Percentiles rank a stretch among this genome's conserved stretches.
These are phyloP conservation scores for Juncus effusus DNA, from an alignment of 176 grass and related monocot genomes.

Conservation along the genomic window DNA sequence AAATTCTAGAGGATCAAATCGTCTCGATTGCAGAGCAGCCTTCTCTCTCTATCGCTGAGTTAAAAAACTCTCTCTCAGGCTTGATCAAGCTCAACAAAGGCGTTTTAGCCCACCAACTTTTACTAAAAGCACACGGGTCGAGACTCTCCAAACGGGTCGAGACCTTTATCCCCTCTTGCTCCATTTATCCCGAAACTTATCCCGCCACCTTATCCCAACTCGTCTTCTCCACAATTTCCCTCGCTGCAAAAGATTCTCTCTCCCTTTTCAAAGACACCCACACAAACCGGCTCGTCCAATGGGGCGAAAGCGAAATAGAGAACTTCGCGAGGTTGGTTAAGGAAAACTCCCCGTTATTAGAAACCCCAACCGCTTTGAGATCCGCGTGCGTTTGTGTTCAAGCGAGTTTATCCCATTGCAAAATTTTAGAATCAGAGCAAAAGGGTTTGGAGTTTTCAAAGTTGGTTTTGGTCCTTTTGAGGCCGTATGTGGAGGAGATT, in stretches of 20 bases:
- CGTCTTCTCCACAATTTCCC: constrained; percentile 88
- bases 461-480: constrained; percentile 72
- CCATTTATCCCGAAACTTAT: constrained; percentile 74
- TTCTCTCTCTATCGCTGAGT: constrained; percentile 54
- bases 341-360: constrained; percentile 73
- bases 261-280: constrained; percentile 66
- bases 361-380: constrained; percentile 71
- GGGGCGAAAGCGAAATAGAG: constrained; percentile 87
- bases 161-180: constrained; percentile 75
- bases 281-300: constrained; percentile 65
- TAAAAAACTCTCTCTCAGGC: constrained; percentile 63
- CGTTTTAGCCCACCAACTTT: constrained; percentile 71
- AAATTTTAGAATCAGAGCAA: constrained; percentile 51
- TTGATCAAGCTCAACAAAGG: constrained; percentile 78
- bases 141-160: constrained; percentile 66
- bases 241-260: constrained; percentile 61
- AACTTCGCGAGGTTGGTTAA: constrained; percentile 76
- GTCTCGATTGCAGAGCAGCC: constrained; percentile 64
- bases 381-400: constrained; percentile 80
- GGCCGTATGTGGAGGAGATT: constrained; percentile 82
- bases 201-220: constrained; percentile 76
- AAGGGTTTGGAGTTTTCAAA: constrained; percentile 82
- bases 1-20: constrained; percentile 73
- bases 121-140: constrained; percentile 66
- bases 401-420: constrained; percentile 76